These are phyloP conservation scores for Tilletia setariae DNA, from an alignment of 1,284 basidiomycete genomes.

Conservation along the genomic window DNA sequence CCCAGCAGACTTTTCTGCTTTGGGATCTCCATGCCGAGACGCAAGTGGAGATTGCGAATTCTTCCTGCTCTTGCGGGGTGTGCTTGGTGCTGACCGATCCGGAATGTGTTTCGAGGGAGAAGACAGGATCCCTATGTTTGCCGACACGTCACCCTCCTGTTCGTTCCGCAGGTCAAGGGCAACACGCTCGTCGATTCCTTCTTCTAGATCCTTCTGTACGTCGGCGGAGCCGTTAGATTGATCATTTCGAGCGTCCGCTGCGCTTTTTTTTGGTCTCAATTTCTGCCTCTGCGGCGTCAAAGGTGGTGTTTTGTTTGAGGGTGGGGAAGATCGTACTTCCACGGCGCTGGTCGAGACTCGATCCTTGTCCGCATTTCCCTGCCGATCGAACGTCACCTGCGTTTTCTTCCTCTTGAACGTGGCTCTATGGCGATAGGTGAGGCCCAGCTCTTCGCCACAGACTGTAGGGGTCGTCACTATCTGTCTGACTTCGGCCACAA, in stretches of 20 bases:
- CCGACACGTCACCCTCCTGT: neutral
- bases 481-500: neutral
- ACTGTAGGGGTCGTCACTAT: neutral
- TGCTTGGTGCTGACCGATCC: neutral
- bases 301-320: neutral
- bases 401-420: constrained; percentile 10
- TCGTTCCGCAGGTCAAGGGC: constrained; percentile 7
- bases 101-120: neutral
- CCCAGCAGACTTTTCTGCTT: neutral
- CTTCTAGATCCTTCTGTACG: constrained; percentile 12
- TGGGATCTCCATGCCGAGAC: neutral
- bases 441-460: neutral
- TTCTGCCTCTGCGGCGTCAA: neutral
- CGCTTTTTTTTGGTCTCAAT: neutral
- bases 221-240: neutral
- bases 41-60: no score
- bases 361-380: neutral
- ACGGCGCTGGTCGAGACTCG: neutral
- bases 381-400: neutral
- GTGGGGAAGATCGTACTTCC: no score
- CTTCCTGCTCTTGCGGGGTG: neutral
- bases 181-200: neutral
- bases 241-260: neutral
- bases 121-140: neutral
- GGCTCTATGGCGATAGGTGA: constrained; percentile 5